Evolutionary conservation across 2,329 filamentous ascomycete genomes (phyloP), one percentile per base, ranked within the genome.

Genomic region (Trichoderma oligosporum): DNA sequence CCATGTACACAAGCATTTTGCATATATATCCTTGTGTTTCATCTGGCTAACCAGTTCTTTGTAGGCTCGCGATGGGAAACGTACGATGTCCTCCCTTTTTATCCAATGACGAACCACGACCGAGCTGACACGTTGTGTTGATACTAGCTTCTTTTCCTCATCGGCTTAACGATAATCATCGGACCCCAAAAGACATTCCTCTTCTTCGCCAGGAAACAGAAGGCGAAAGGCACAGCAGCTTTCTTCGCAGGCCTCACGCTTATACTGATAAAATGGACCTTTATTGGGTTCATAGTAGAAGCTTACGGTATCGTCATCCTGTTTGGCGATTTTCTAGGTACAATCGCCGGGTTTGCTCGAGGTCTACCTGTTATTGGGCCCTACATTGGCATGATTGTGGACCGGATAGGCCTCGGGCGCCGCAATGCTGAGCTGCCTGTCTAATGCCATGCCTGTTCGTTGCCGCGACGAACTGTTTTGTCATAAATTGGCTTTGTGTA

Each of bases 281-380:
- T 99, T 56, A 82, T 94, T 61, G 94, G 94, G 25, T 99, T 99
- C 75, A 67, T 88, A 58, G 82, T 97, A 65, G 94, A 99, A 74
- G 74, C 93, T 3, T 97, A 97, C 74, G 94, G 94, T 27, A 93
- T 99, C 63, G 82, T 95, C 64, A 83, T 97, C 51, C 77, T 99
- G 33, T 99, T 99, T 75, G 94, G 94, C 33, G 94, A 99, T 73
- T 97, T 97, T 75, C 82, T 97, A 59, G 89, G 91, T 47, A 97
- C 93, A 18, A 92, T 97, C 63, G 89, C 88, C 0, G 84, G 89
- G 14, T 96, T 97, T 68, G 89, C 90, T 36, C 85, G 89, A 57
- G 91, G 89, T 60, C 75, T 96, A 9, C 93, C 94, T 0, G 80
- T 97, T 7, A 78, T 97, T 5, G 93, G 93, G 3, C 90, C 92